Percentiles rank a stretch among this genome's conserved stretches.
Conservation (phyloP, 176 grass and related monocot genomes). For the Oryza nivara region DNA sequence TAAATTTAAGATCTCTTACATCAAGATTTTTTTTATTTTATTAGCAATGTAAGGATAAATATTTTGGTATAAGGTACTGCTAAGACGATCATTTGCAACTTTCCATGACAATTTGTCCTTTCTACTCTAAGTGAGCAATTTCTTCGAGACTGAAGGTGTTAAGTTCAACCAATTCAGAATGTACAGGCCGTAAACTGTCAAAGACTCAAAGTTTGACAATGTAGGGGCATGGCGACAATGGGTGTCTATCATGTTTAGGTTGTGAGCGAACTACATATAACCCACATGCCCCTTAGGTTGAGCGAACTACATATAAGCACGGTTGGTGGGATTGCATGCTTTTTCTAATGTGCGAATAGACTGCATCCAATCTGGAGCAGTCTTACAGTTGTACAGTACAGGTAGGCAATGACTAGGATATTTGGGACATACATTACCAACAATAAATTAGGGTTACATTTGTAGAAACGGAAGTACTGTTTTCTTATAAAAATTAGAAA, state of each 20-base stretch:
- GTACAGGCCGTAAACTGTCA: neutral
- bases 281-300: neutral
- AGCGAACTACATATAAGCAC: neutral
- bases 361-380: neutral
- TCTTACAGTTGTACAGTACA: neutral
- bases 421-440: constrained; percentile 17
- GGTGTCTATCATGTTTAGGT: neutral
- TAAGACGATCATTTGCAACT: constrained; percentile 3
- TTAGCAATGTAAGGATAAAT: neutral
- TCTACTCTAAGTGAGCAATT: constrained; percentile 2
- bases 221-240: neutral
- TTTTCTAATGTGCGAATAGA: neutral
- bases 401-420: neutral
- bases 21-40: neutral
- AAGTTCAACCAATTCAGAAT: neutral
- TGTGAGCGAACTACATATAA: neutral
- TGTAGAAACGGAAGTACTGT: neutral
- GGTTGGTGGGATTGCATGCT: neutral
- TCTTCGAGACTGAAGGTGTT: neutral
- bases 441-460: neutral
- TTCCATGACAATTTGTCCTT: neutral
- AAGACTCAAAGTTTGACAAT: neutral
- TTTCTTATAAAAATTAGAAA: neutral
- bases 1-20: neutral
- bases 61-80: neutral